phyloP scores from a whole-genome alignment of 202 grass and related monocot species.

The Schoenoplectus triqueter region DNA sequence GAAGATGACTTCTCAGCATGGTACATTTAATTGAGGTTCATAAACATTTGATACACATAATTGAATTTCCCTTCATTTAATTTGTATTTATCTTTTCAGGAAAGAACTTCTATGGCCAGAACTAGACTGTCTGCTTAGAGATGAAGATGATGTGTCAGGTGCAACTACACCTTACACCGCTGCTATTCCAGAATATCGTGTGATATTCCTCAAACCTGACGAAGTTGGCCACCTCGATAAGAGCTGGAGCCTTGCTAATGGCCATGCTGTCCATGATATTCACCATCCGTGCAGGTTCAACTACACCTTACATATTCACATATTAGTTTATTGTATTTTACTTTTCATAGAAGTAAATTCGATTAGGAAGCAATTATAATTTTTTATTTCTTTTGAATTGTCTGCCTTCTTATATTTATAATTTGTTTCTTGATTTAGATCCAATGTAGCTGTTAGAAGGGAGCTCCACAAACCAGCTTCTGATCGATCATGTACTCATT shows the following conservation, averaged over 20 bases:
- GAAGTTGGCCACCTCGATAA: constrained; percentile 63
- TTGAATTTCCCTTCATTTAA: constrained; percentile 13
- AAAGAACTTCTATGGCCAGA: constrained; percentile 91
- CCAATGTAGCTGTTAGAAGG: constrained; percentile 68
- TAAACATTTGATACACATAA: neutral
- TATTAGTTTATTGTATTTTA: neutral
- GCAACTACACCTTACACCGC: constrained; percentile 79
- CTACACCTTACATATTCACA: constrained; percentile 28
- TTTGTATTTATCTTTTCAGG: constrained; percentile 53
- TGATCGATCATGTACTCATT: constrained; percentile 90
- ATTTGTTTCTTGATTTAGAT: constrained; percentile 48
- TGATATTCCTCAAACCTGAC: constrained; percentile 66
- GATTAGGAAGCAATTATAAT: neutral
- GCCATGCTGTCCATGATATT: constrained; percentile 78
- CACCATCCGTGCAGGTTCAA: constrained; percentile 79
- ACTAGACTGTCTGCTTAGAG: constrained; percentile 71
- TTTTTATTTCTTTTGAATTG: constrained; percentile 12
- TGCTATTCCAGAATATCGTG: constrained; percentile 85
- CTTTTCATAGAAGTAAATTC: neutral
- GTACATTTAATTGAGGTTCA: constrained; percentile 44
- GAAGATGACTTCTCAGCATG: constrained; percentile 96
- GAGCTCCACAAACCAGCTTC: constrained; percentile 92
- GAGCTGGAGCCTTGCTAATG: constrained; percentile 83
- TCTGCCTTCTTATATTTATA: neutral
- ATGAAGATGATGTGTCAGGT: constrained; percentile 70